Base-by-base conservation (phyloP, 306 rosid genomes). In the Prunus mira region DNA sequence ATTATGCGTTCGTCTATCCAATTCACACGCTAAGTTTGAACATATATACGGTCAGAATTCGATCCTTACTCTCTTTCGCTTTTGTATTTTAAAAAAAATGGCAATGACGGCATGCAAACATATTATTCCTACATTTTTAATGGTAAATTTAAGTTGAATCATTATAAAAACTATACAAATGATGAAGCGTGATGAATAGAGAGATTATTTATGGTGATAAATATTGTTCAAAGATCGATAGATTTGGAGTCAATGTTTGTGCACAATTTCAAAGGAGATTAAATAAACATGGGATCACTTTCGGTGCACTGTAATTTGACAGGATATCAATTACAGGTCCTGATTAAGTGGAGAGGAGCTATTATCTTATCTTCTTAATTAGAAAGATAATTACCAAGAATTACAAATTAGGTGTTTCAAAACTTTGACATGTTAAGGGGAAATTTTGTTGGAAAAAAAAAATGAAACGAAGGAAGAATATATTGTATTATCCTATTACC, bases 191-290 rank as follows among this genome's bases (percentile, higher is more conserved):
- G 75, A 54, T 30, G 75, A 71, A 56, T 13, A 18, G 24, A 43
- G n/a, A 22, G 10, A 11, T 28, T 17, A 27, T 18, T 27, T 9
- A 50, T 9, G 27, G 8, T 15, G 60, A 25, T 3, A 69, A n/a
- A 56, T 65, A 18, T 3, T 63, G 65, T 20, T 71, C 65, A 62
- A 52, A 24, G 67, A 32, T n/a, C n/a, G n/a, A n/a, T 67, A 3
- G 65, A 78, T 56, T 57, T 62, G 46, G 47, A 63, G 81, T 78
- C 77, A 51, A 49, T 22, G 65, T 49, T 46, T 47, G 41, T 78
- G 24, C 13, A 71, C 58, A 50, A 49, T 38, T 27, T 71, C 47
- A 71, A 62, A 70, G 17, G 67, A 56, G 67, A 56, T 58, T 60
- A 47, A 30, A 12, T 27, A 5, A 63, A 9, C 12, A 9, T 15